phyloP scores from a whole-genome alignment of 2,329 filamentous ascomycete species.

The Penicillium sp. region DNA sequence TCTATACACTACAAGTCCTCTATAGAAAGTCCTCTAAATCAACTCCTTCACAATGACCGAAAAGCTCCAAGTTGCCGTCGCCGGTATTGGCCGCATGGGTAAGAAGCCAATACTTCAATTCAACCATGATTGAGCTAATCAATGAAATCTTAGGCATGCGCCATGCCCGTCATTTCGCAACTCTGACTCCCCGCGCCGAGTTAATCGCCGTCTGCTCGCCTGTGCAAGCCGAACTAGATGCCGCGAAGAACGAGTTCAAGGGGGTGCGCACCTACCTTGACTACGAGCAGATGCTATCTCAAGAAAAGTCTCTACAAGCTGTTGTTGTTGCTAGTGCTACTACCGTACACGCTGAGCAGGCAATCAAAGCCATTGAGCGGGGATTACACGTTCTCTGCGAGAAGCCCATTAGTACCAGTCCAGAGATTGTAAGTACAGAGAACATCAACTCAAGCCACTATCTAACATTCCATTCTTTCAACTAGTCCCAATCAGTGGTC shows the following conservation, averaged over 20 bases:
- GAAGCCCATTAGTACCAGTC: constrained; percentile 55
- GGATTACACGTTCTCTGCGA: constrained; percentile 60
- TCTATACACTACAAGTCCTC: not conserved
- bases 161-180: constrained; percentile 49
- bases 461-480: not conserved
- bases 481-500: constrained; percentile 60
- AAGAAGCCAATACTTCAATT: not conserved
- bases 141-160: constrained; percentile 32
- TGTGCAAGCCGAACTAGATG: constrained; percentile 44
- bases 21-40: no score
- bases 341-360: constrained; percentile 57
- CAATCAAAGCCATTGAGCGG: constrained; percentile 57
- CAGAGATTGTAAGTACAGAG: constrained; percentile 54
- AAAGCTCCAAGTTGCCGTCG: constrained; percentile 20
- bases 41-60: constrained; percentile 11
- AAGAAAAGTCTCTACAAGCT: constrained; percentile 53
- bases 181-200: constrained; percentile 48
- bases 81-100: constrained; percentile 22
- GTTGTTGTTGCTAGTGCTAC: constrained; percentile 58
- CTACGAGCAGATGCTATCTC: constrained; percentile 59
- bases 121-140: not conserved
- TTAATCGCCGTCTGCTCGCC: constrained; percentile 50
- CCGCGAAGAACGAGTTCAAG: constrained; percentile 47
- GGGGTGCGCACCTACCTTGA: constrained; percentile 55
- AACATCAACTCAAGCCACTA: not conserved